Evolutionary conservation across 495 filamentous ascomycete species (phyloP).

Genomic region (Aspergillus panamensis): DNA sequence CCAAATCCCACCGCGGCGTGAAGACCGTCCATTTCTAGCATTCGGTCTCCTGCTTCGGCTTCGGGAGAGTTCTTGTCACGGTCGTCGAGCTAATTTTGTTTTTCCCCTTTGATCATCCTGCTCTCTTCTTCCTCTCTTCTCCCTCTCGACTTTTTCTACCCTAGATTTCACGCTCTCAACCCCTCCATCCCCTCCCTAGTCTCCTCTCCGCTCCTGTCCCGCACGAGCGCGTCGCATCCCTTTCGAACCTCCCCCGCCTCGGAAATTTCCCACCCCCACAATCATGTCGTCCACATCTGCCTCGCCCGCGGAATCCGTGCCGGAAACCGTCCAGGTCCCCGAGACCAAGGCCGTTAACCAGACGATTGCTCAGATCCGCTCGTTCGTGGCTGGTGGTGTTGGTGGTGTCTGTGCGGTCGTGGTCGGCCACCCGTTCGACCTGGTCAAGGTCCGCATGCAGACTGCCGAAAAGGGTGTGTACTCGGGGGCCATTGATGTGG

Average conservation of each 20-base stretch:
- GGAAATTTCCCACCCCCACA: not conserved
- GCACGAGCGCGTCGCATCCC: not conserved
- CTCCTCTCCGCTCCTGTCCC: not conserved
- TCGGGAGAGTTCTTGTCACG: not conserved
- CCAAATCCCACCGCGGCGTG: constrained; percentile 15
- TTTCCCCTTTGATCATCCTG: constrained; percentile 10
- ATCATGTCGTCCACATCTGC: constrained; percentile 33
- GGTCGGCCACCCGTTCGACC: constrained; percentile 92
- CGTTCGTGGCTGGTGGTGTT: constrained; percentile 83
- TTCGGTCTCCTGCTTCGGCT: constrained; percentile 10
- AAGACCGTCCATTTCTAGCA: constrained; percentile 14
- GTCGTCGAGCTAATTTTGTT: constrained; percentile 4
- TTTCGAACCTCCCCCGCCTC: constrained; percentile 8
- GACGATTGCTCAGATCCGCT: constrained; percentile 58
- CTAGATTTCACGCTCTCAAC: too few relatives aligned
- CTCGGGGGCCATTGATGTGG: constrained; percentile 84
- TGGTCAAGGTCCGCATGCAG: constrained; percentile 96
- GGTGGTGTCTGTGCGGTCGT: constrained; percentile 92
- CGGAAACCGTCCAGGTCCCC: constrained; percentile 32
- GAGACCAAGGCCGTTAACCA: constrained; percentile 42
- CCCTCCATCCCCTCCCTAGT: too few relatives aligned
- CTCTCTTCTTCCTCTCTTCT: constrained; percentile 3
- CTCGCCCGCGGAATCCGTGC: constrained; percentile 31
- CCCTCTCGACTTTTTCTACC: constrained; percentile 3
- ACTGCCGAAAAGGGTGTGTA: constrained; percentile 95